phyloP scores from a whole-genome alignment of 2,329 filamentous ascomycete genomes.

The Annulohypoxylon truncatum region DNA sequence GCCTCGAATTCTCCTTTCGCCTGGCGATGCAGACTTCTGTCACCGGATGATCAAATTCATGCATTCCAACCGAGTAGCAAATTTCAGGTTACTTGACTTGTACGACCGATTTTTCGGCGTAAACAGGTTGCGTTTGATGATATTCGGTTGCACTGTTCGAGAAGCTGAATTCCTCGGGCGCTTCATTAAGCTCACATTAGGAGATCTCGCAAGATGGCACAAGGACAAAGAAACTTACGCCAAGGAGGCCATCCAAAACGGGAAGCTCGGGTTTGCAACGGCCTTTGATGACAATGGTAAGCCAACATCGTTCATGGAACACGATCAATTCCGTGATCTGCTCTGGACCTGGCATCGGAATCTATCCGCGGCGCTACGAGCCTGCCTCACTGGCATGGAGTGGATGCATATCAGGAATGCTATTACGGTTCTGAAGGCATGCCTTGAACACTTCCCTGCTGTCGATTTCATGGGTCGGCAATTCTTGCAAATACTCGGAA shows the following conservation, averaged over 20 bases:
- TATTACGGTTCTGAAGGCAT: conserved; percentile 85
- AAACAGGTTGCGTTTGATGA: conserved; percentile 81
- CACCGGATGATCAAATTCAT: conserved; percentile 89
- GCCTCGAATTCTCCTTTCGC: conserved; percentile 86
- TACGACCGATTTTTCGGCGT: conserved; percentile 87
- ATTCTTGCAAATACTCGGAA: conserved; percentile 72
- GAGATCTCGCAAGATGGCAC: conserved; percentile 88
- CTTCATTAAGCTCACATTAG: conserved; percentile 84
- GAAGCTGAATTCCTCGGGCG: conserved; percentile 94
- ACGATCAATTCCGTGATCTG: conserved; percentile 85
- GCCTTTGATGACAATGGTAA: conserved; percentile 77
- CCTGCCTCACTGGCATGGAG: conserved; percentile 83
- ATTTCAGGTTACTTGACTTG: conserved; percentile 86
- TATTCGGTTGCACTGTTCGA: conserved; percentile 89
- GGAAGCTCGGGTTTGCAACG: conserved; percentile 79
- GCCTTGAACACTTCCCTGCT: conserved; percentile 85
- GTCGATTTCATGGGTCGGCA: conserved; percentile 87
- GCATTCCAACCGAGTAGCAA: conserved; percentile 84
- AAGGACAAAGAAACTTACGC: conserved; percentile 80
- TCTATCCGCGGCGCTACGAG: conserved; percentile 81
- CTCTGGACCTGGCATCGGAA: conserved; percentile 92
- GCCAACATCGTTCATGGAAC: conserved; percentile 78
- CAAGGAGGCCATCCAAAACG: conserved; percentile 77
- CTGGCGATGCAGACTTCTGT: conserved; percentile 88
- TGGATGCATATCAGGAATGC: conserved; percentile 99